These are phyloP conservation scores for Venturia nashicola DNA, from an alignment of 2,329 filamentous ascomycete genomes.

Conservation along the genomic window DNA sequence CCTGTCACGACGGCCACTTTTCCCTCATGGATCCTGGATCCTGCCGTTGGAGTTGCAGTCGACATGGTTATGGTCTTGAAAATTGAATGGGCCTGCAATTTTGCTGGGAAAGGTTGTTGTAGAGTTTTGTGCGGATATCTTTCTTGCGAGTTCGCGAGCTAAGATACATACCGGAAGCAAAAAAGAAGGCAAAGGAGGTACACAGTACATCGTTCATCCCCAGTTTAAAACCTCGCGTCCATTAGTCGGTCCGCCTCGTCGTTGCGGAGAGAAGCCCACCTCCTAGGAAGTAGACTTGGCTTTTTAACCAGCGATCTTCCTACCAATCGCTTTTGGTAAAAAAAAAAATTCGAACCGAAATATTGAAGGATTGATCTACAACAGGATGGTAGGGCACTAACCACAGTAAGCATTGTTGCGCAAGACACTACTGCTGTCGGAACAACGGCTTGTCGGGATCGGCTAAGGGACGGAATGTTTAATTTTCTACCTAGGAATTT, in stretches of 20 bases:
- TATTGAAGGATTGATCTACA: neutral
- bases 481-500: neutral
- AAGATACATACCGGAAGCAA: neutral
- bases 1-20: conserved; percentile 2
- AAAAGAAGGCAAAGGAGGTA: neutral
- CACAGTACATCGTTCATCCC: neutral
- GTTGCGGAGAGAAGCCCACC: neutral
- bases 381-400: too few species aligned
- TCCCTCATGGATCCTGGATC: neutral
- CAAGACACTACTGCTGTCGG: neutral
- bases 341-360: too few species aligned
- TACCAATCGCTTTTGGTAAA: neutral
- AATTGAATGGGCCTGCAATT: neutral
- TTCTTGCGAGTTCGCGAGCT: neutral
- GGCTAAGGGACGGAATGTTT: neutral
- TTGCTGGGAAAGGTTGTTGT: neutral
- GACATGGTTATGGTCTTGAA: neutral
- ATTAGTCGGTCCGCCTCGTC: neutral
- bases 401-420: neutral
- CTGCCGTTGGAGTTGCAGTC: neutral
- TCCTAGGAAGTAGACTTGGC: neutral
- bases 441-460: neutral
- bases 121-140: neutral
- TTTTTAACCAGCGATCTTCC: neutral
- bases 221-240: neutral